phyloP scores from a whole-genome alignment of 2,329 filamentous ascomycete genomes.

The Elsinoe perseae region DNA sequence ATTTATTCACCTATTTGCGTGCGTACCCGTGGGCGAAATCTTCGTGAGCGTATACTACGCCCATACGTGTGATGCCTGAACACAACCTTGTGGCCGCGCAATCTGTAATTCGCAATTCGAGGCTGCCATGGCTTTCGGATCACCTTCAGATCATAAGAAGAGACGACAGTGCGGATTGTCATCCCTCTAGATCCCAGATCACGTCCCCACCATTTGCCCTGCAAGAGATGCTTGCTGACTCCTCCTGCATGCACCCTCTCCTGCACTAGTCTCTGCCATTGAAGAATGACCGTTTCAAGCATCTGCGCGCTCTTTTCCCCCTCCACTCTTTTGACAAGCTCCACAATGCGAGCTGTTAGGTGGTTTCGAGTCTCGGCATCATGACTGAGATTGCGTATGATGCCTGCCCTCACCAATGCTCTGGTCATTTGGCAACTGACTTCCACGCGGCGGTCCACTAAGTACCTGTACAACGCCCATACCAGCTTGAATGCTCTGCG shows the following conservation, averaged over 20 bases:
- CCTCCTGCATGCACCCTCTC: background rate
- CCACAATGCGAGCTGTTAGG: background rate
- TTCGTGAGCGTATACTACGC: no score
- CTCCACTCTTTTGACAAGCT: background rate
- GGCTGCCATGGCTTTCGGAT: no score
- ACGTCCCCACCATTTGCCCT: background rate
- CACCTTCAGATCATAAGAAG: background rate
- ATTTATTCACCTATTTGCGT: no score
- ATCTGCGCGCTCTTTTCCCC: background rate
- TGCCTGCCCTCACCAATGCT: background rate
- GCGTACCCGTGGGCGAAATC: no score
- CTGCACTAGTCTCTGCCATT: background rate
- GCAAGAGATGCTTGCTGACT: background rate
- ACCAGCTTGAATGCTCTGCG: background rate
- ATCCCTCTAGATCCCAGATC: background rate
- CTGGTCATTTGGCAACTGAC: background rate
- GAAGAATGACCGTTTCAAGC: background rate
- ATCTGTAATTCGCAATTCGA: no score
- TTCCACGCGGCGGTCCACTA: background rate
- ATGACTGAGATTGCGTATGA: conserved; percentile 1
- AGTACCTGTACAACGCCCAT: background rate
- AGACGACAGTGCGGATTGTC: background rate
- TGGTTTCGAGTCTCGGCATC: background rate
- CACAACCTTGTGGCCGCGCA: no score
- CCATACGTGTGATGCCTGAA: no score